These are phyloP conservation scores for Hymenoscyphus linearis DNA, from an alignment of 2,329 filamentous ascomycete genomes.

Conservation along the genomic window DNA sequence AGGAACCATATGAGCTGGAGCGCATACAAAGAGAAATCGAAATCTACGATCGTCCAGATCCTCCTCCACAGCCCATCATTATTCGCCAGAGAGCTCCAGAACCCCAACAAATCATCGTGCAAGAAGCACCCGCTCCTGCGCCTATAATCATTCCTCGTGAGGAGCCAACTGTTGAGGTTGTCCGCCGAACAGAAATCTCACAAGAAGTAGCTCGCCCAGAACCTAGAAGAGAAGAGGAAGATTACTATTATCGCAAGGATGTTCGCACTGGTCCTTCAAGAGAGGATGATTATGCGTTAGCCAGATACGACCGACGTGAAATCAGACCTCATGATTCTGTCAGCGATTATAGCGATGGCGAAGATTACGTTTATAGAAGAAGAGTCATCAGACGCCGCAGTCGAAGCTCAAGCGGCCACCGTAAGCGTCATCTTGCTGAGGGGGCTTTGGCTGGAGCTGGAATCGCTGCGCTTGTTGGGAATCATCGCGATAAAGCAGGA, in stretches of 20 bases:
- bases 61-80: slow-evolving; percentile 47
- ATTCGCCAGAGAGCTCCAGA: slow-evolving; percentile 52
- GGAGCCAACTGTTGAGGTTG: slow-evolving; percentile 23
- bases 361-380: slow-evolving; percentile 35
- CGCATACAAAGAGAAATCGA: slow-evolving; percentile 58
- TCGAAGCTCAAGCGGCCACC: slow-evolving; percentile 46
- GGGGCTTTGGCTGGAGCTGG: slow-evolving; percentile 61
- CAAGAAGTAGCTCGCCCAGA: slow-evolving; percentile 23
- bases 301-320: slow-evolving; percentile 38
- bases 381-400: slow-evolving; percentile 42
- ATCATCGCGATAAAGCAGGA: slow-evolving; percentile 42
- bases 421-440: slow-evolving; percentile 56
- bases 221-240: slow-evolving; percentile 29
- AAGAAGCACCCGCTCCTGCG: slow-evolving; percentile 49
- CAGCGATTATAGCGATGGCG: slow-evolving; percentile 42
- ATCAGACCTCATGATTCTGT: slow-evolving; percentile 29
- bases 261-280: slow-evolving; percentile 22
- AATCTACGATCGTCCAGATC: slow-evolving; percentile 51
- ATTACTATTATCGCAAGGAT: slow-evolving; percentile 35
- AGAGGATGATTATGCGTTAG: slow-evolving; percentile 23
- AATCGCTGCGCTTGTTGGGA: slow-evolving; percentile 52
- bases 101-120: slow-evolving; percentile 54
- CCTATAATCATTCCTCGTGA: slow-evolving; percentile 41
- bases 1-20: slow-evolving; percentile 44
- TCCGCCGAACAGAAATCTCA: slow-evolving; percentile 20